Conservation (phyloP, 768 basidiomycete species). For the Tephrocybe sp. region DNA sequence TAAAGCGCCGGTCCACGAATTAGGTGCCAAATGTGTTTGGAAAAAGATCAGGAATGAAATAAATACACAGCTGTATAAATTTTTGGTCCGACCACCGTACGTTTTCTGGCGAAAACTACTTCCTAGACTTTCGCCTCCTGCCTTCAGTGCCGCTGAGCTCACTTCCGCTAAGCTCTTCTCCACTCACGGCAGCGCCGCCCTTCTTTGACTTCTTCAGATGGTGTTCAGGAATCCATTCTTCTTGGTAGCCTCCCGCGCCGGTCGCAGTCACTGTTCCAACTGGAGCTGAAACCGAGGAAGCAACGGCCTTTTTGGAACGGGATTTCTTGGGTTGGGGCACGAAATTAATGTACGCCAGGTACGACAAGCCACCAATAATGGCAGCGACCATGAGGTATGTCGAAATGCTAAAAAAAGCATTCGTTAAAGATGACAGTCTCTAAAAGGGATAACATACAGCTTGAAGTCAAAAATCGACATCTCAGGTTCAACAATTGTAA, state of each 20-base stretch:
- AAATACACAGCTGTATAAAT: slow-evolving; percentile 12
- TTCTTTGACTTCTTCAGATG: slow-evolving; percentile 71
- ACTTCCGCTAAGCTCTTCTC: slow-evolving; percentile 63
- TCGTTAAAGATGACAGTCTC: slow-evolving; percentile 1
- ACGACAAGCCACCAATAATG: slow-evolving; percentile 60
- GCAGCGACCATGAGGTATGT: slow-evolving; percentile 70
- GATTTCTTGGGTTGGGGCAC: slow-evolving; percentile 62
- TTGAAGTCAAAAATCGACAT: slow-evolving; percentile 76
- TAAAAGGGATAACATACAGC: slow-evolving; percentile 48
- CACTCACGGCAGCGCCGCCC: slow-evolving; percentile 43
- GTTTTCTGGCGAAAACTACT: slow-evolving; percentile 25
- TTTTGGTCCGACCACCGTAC: slow-evolving; percentile 4
- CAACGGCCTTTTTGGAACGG: slow-evolving; percentile 41
- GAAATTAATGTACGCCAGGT: slow-evolving; percentile 65
- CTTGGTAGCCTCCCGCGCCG: slow-evolving; percentile 70
- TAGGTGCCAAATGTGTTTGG: background rate
- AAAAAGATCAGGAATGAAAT: slow-evolving; percentile 6
- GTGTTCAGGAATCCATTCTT: slow-evolving; percentile 93
- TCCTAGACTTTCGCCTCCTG: slow-evolving; percentile 53
- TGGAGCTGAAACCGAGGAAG: slow-evolving; percentile 48
- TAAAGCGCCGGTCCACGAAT: no score
- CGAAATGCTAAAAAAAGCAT: slow-evolving; percentile 42
- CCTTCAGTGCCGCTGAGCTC: slow-evolving; percentile 66
- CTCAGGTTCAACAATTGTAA: slow-evolving; percentile 80
- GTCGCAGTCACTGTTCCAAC: slow-evolving; percentile 59